Evolutionary conservation across 2,329 filamentous ascomycete species (phyloP), one percentile per base, ranked within the genome.

Genomic region (Fusarium sp.): DNA sequence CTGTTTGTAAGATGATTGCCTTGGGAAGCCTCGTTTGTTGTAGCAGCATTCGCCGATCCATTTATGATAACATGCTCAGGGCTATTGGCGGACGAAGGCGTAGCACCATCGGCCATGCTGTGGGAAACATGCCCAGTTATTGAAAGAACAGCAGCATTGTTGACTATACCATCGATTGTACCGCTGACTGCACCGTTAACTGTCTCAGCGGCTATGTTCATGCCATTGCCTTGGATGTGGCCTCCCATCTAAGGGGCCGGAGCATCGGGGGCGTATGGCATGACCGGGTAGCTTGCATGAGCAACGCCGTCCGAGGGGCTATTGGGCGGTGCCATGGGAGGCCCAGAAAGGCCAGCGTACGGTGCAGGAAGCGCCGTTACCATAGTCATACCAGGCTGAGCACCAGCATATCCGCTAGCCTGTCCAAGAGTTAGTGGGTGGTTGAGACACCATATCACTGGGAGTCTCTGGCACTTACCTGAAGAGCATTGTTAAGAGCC

Each of bases 181-280:
- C 25, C 41, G 41, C 46, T 46, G n/a, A 18, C 29, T 10, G 29
- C 18, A 33, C 53, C 36, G 41, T 36, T 53, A 22, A 39, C 35
- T 35, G 49, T 53, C 35, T 42, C 58, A 41, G 46, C 29, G 20
- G 36, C 20, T 46, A 58, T 55, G 20, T 35, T 20, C 39, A 46
- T 29, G 8, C 46, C 60, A 41, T 38, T 52, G 42, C 50, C 36
- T 45, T 65, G 60, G 44, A 55, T 62, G 60, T 75, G 74, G 39
- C 58, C 71, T 50, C 76, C 76, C 68, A 73, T 66, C 75, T 77
- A 77, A 74, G 74, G 76, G 15, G 45, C 62, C 68, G 54, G 29
- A 60, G 66, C 52, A 53, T 42, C 38, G 38, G 55, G 35, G 44
- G 27, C 13, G 22, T 47, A 49, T 31, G 57, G n/a, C 58, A 46